Base-by-base conservation (phyloP, 495 filamentous ascomycete genomes). In the Thozetella sp. region DNA sequence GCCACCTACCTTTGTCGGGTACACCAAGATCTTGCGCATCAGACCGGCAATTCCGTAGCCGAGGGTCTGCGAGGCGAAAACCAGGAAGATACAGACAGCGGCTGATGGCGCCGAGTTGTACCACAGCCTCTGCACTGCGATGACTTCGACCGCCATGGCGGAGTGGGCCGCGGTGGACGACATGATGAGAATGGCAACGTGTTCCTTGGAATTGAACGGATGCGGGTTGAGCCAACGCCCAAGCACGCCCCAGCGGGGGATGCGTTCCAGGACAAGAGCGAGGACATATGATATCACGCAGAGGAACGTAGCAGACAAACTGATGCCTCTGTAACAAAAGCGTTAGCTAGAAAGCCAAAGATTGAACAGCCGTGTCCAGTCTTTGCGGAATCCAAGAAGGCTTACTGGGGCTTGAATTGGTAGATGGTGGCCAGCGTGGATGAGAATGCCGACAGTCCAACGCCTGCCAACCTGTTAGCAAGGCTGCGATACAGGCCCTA, bases 11-110 rank as follows among this genome's bases (percentile, higher is more conserved):
- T 80, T 79, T 0, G 72, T 68, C n/a, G 81, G 82, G 58, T 80
- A 82, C 25, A 86, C 79, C 19, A 79, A 67, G 19, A 79, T 73
- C 1, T 74, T 70, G 2, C 82, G 76, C 56, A 83, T 64, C 11
- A 84, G 27, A 10, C 81, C 82, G 40, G 77, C 76, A 46, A 84
- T 60, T 4, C 80, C 81, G 37, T 77, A 85, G 0, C 81, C 81
- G 51, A 81, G 76, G 9, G 82, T 45, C 55, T 78, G 75, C 0
- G 70, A 69, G 0, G 76, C 66, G 20, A 79, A 60, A 40, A 66
- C 62, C 10, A 77, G 56, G 56, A 80, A 76, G 26, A 79, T 57
- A n/a, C 59, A 71, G 11, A 65, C 67, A 0, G 59, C 72, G 9
- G 55, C 51, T 54, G 54, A 70, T 20, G 69, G 71, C 45, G 68